Percentiles rank a stretch among this genome's conserved stretches.
These are phyloP conservation scores for Umbilicaria muhlenbergii DNA, from an alignment of 495 filamentous ascomycete genomes.

Conservation along the genomic window DNA sequence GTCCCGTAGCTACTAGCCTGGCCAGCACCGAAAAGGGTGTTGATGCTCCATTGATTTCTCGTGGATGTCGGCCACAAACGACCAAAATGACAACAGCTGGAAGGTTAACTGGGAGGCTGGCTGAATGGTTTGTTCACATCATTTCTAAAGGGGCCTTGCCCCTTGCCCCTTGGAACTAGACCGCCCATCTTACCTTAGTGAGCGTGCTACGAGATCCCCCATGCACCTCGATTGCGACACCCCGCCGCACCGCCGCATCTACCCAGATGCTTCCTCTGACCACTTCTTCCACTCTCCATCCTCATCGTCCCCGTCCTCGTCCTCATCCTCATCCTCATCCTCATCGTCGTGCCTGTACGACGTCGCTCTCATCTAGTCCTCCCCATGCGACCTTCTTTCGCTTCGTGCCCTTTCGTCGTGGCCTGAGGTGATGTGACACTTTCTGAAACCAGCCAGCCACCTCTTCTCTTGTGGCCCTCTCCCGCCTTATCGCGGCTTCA, in stretches of 20 bases:
- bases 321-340: not conserved
- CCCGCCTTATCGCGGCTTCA: too few relatives aligned
- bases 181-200: constrained; percentile 3
- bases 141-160: too few relatives aligned
- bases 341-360: not conserved
- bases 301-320: not conserved
- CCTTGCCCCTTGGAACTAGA: constrained; percentile 1
- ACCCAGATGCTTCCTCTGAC: not conserved
- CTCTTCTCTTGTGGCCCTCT: too few relatives aligned
- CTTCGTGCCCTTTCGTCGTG: not conserved
- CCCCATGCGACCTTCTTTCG: not conserved
- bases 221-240: constrained; percentile 12
- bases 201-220: not conserved
- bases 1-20: too few relatives aligned
- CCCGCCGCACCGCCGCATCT: constrained; percentile 3
- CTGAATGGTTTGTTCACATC: too few relatives aligned
- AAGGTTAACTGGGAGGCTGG: too few relatives aligned
- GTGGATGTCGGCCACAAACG: too few relatives aligned
- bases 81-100: too few relatives aligned
- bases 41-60: too few relatives aligned
- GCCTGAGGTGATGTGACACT: constrained; percentile 3
- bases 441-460: constrained; percentile 15
- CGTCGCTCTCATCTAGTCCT: constrained; percentile 4
- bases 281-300: not conserved
- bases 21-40: too few relatives aligned